phyloP scores from a whole-genome alignment of 169 alveolate species.

The Ichthyophthirius multifiliis region DNA sequence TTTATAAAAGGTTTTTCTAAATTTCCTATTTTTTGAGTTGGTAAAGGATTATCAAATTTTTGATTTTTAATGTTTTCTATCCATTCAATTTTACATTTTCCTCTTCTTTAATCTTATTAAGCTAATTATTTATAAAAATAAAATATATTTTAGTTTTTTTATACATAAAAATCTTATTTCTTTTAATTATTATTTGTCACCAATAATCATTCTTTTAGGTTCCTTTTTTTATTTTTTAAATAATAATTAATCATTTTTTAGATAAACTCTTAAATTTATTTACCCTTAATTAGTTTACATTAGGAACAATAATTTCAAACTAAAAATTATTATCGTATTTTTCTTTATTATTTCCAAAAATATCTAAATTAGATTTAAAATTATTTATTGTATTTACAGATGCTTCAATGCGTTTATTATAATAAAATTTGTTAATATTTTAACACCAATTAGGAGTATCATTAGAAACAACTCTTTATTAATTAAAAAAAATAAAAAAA shows the following conservation, averaged over 20 bases:
- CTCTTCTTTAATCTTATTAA: slow-evolving; percentile 13
- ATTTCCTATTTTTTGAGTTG: neutral
- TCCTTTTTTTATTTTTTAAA: neutral
- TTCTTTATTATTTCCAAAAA: slow-evolving; percentile 29
- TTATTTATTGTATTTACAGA: slow-evolving; percentile 28
- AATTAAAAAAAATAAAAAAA: too few relatives aligned
- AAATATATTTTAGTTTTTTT: too few relatives aligned
- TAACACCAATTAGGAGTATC: slow-evolving; percentile 35
- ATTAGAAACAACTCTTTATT: slow-evolving; percentile 15
- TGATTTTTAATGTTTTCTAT: slow-evolving; percentile 7
- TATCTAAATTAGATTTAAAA: too few relatives aligned
- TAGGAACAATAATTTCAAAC: neutral
- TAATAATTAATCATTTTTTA: too few relatives aligned
- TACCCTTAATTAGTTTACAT: slow-evolving; percentile 24
- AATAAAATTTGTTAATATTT: slow-evolving; percentile 25
- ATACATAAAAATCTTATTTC: neutral
- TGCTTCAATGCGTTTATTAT: slow-evolving; percentile 19
- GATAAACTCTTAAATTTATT: neutral
- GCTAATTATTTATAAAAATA: too few relatives aligned
- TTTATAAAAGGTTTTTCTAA: slow-evolving; percentile 18
- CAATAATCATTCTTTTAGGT: slow-evolving; percentile 22
- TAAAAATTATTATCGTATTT: slow-evolving; percentile 25
- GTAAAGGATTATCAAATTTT: slow-evolving; percentile 28
- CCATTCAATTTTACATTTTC: slow-evolving; percentile 31
- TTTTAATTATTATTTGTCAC: slow-evolving; percentile 11